A percentile compares a stretch with the other conserved stretches of the same genome.
These are phyloP conservation scores for Singerocomus inundabilis DNA, from an alignment of 1,284 basidiomycete species.

Conservation along the genomic window DNA sequence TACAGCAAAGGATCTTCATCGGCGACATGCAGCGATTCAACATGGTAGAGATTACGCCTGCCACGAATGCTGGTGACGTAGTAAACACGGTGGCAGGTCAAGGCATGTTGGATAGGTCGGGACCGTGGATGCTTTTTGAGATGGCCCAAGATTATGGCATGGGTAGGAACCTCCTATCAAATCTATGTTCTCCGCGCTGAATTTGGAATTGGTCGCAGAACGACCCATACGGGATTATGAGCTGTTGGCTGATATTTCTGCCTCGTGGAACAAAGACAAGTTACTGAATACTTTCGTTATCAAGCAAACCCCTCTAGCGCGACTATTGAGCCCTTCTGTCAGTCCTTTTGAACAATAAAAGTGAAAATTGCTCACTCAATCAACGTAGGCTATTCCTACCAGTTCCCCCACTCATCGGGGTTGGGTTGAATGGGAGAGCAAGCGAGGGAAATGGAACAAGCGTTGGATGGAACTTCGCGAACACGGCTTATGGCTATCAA, in stretches of 20 bases:
- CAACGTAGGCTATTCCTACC: conserved; percentile 60
- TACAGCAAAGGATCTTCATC: conserved; percentile 70
- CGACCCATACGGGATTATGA: conserved; percentile 86
- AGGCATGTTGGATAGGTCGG: conserved; percentile 53
- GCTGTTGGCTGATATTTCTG: conserved; percentile 65
- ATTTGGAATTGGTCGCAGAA: conserved; percentile 46
- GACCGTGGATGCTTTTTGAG: conserved; percentile 79
- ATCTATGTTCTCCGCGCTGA: neutral
- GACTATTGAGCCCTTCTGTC: conserved; percentile 57
- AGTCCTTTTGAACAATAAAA: conserved; percentile 27
- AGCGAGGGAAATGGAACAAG: conserved; percentile 91
- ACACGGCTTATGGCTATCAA: conserved; percentile 80
- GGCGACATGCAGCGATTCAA: conserved; percentile 72
- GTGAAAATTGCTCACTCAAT: conserved; percentile 9
- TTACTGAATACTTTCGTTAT: conserved; percentile 75
- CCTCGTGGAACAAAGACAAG: conserved; percentile 82
- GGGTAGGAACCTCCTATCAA: conserved; percentile 50
- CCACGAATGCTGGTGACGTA: conserved; percentile 65
- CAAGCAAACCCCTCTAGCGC: conserved; percentile 65
- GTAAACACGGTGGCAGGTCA: conserved; percentile 60
- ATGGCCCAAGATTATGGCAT: conserved; percentile 81
- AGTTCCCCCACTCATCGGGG: conserved; percentile 68
- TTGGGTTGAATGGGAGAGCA: conserved; percentile 83
- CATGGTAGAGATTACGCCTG: conserved; percentile 60
- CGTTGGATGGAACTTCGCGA: conserved; percentile 83